These are phyloP conservation scores for Vanderwaltozyma polyspora DNA, from an alignment of 805 yeast genomes.

Conservation along the genomic window DNA sequence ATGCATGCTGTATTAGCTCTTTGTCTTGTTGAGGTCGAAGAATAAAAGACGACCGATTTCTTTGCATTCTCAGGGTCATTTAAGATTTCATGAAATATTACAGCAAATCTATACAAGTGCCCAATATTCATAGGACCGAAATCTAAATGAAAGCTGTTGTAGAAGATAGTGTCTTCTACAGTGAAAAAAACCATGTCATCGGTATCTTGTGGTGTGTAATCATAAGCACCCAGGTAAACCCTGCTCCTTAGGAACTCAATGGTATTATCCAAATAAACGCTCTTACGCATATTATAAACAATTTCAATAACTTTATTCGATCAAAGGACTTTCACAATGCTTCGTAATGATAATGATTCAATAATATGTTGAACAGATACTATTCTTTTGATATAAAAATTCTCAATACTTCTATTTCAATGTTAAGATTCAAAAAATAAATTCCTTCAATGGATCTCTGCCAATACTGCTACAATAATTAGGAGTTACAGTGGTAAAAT, in stretches of 20 bases:
- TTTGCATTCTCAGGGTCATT: slow-evolving; percentile 76
- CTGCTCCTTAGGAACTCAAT: slow-evolving; percentile 38
- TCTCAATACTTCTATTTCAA: no score
- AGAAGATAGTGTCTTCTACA: slow-evolving; percentile 83
- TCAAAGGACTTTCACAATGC: no score
- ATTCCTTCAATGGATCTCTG: no score
- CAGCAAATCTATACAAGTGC: slow-evolving; percentile 89
- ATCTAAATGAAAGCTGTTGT: slow-evolving; percentile 90
- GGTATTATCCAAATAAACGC: slow-evolving; percentile 26
- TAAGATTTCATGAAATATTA: slow-evolving; percentile 79
- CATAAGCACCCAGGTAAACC: slow-evolving; percentile 85
- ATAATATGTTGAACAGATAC: no score
- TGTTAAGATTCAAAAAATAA: no score
- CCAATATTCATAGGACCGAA: slow-evolving; percentile 96
- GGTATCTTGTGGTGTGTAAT: slow-evolving; percentile 65
- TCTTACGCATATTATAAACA: slow-evolving; percentile 20
- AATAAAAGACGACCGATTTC: slow-evolving; percentile 84
- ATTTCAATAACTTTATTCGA: no score
- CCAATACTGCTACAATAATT: no score
- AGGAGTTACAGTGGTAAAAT: no score
- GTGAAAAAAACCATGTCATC: slow-evolving; percentile 74
- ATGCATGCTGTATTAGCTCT: slow-evolving; percentile 92
- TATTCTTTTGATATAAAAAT: no score
- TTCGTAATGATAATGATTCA: no score
- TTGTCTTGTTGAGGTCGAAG: slow-evolving; percentile 67